These are phyloP conservation scores for Galeopsis tetrahit DNA, from an alignment of 257 asterid genomes.

Conservation along the genomic window DNA sequence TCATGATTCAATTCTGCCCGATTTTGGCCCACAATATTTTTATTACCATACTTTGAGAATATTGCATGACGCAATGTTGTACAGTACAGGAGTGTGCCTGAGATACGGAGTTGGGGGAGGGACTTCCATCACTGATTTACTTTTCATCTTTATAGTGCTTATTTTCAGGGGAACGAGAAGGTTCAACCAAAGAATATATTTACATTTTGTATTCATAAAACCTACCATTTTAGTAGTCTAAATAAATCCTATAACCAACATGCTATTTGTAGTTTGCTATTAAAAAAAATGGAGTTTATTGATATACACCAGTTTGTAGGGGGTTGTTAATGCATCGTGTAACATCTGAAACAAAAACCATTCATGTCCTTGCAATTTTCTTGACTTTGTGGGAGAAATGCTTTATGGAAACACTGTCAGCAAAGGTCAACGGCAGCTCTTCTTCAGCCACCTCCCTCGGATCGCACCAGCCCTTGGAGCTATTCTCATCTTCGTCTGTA, in stretches of 20 bases:
- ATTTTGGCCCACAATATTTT: too few relatives aligned
- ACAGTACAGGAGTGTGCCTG: too few relatives aligned
- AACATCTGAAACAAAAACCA: not conserved
- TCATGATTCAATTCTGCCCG: too few relatives aligned
- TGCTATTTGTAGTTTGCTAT: not conserved
- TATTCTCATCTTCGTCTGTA: conserved; percentile 37
- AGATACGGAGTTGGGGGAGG: too few relatives aligned
- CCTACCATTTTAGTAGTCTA: not conserved
- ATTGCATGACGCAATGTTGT: too few relatives aligned
- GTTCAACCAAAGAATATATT: not conserved
- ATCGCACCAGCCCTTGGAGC: conserved; percentile 53
- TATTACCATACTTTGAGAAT: too few relatives aligned
- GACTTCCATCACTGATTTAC: too few relatives aligned
- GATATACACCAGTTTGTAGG: not conserved
- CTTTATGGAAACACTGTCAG: conserved; percentile 56
- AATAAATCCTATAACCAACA: not conserved
- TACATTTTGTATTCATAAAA: not conserved
- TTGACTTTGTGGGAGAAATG: conserved; percentile 63
- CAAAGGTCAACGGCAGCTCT: conserved; percentile 86
- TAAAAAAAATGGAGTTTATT: not conserved
- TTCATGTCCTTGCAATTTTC: conserved; percentile 41
- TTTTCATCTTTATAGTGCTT: not conserved
- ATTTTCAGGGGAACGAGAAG: not conserved
- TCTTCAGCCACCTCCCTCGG: conserved; percentile 63
- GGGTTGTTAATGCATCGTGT: not conserved